phyloP scores from a whole-genome alignment of 2,329 filamentous ascomycete genomes.

The Phyllosticta citriasiana region DNA sequence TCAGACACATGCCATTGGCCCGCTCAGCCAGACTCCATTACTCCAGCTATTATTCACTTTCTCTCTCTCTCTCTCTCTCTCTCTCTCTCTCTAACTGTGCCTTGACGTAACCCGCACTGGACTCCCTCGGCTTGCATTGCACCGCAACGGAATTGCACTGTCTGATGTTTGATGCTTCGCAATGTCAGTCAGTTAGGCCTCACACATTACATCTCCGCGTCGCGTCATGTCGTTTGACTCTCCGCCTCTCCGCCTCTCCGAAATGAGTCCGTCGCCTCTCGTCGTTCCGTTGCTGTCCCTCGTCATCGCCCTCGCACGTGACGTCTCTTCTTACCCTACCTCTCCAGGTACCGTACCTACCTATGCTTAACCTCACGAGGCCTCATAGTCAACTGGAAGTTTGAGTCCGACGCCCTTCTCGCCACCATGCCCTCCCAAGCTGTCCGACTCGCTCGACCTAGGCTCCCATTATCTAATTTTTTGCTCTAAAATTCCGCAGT shows the following conservation, averaged over 20 bases:
- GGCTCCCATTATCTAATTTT: conserved; percentile 8
- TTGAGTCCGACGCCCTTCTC: not conserved
- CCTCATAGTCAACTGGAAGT: not conserved
- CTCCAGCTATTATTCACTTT: not conserved
- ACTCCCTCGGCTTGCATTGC: no score
- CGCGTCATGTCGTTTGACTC: not conserved
- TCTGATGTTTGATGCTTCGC: no score
- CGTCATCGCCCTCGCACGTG: not conserved
- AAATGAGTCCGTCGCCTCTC: not conserved
- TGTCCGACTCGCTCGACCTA: conserved; percentile 4
- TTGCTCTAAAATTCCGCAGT: conserved; percentile 4
- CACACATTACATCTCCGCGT: not conserved
- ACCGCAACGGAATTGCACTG: no score
- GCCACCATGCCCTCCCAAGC: not conserved
- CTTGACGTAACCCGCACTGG: conserved; percentile 4
- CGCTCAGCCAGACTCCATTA: not conserved
- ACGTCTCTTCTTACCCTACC: not conserved
- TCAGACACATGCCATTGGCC: conserved; percentile 2
- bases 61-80: conserved; percentile 1
- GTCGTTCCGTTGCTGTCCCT: not conserved
- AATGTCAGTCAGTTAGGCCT: no score
- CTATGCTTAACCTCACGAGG: not conserved
- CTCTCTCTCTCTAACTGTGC: not conserved
- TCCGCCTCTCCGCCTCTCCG: not conserved
- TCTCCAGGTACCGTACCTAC: no score